Conservation (phyloP, 192 early-diverging fungal species). For the Coemansia asiatica region DNA sequence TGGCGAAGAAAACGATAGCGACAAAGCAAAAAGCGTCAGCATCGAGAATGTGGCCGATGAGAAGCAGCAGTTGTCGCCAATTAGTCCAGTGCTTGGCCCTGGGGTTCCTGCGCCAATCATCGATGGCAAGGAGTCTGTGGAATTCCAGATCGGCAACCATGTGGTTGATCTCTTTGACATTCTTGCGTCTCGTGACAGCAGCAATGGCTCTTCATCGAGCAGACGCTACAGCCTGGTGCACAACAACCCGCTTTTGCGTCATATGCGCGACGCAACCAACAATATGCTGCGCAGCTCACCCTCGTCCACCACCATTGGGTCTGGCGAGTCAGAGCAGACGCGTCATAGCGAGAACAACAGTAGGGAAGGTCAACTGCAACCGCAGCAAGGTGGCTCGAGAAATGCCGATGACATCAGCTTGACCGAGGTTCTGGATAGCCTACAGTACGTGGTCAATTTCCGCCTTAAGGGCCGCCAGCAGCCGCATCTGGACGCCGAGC, state of each 20-base stretch:
- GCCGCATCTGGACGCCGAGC: slow-evolving; percentile 70
- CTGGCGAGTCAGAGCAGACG: slow-evolving; percentile 18
- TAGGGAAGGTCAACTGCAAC: slow-evolving; percentile 57
- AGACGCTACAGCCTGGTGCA: slow-evolving; percentile 44
- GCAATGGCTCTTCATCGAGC: slow-evolving; percentile 19
- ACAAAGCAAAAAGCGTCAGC: neutral
- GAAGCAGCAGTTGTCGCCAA: neutral
- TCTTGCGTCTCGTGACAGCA: slow-evolving; percentile 36
- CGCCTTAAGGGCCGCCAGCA: slow-evolving; percentile 83
- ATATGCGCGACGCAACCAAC: slow-evolving; percentile 43
- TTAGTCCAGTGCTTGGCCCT: slow-evolving; percentile 18
- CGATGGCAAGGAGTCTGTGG: slow-evolving; percentile 67
- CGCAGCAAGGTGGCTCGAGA: slow-evolving; percentile 9
- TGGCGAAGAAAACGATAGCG: neutral
- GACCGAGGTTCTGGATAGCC: slow-evolving; percentile 77
- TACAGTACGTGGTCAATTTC: slow-evolving; percentile 94
- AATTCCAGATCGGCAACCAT: slow-evolving; percentile 64
- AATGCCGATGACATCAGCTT: slow-evolving; percentile 27
- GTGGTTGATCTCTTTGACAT: slow-evolving; percentile 85
- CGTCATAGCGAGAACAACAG: slow-evolving; percentile 46
- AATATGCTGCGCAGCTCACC: slow-evolving; percentile 47
- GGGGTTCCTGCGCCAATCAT: slow-evolving; percentile 20
- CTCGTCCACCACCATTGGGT: slow-evolving; percentile 33
- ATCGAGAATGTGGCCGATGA: slow-evolving; percentile 5
- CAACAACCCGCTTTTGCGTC: slow-evolving; percentile 42